Conservation (phyloP, 768 basidiomycete genomes). For the Lactifluus subvellereus region DNA sequence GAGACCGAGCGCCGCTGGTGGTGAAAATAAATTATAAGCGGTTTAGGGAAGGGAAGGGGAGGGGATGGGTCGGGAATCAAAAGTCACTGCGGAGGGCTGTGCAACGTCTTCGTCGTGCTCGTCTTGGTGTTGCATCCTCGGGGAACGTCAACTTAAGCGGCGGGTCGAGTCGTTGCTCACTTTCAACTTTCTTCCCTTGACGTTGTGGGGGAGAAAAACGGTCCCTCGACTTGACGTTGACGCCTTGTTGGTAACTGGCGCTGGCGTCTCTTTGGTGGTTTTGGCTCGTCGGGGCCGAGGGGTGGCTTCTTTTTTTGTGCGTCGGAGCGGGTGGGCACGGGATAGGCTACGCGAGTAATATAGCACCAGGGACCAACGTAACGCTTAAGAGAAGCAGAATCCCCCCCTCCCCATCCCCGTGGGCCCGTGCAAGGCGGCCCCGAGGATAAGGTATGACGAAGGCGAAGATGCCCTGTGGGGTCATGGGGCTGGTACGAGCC, state of each 20-base stretch:
- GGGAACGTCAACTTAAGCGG: not conserved
- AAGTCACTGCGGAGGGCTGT: not conserved
- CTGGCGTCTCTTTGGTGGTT: not conserved
- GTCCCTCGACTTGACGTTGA: not conserved
- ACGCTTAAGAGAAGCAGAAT: not conserved
- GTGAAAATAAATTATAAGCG: not conserved
- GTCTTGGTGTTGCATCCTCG: not conserved
- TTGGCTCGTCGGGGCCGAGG: not conserved
- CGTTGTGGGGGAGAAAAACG: not conserved
- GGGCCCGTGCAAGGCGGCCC: not conserved
- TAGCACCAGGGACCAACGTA: not conserved
- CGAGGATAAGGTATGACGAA: not conserved
- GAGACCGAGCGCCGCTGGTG: not conserved
- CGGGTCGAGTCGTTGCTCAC: not conserved
- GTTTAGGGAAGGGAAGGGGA: not conserved
- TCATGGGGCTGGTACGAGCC: no score
- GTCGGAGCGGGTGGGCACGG: not conserved
- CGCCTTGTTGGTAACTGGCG: not conserved
- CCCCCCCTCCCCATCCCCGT: not conserved
- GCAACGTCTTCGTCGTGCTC: not conserved
- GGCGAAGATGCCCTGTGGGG: no score
- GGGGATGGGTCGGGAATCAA: not conserved
- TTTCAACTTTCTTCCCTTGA: not conserved
- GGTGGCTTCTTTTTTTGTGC: not conserved
- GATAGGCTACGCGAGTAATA: not conserved